Conservation (phyloP, 371 early-diverging fungal genomes). For the Mortierella sp. region DNA sequence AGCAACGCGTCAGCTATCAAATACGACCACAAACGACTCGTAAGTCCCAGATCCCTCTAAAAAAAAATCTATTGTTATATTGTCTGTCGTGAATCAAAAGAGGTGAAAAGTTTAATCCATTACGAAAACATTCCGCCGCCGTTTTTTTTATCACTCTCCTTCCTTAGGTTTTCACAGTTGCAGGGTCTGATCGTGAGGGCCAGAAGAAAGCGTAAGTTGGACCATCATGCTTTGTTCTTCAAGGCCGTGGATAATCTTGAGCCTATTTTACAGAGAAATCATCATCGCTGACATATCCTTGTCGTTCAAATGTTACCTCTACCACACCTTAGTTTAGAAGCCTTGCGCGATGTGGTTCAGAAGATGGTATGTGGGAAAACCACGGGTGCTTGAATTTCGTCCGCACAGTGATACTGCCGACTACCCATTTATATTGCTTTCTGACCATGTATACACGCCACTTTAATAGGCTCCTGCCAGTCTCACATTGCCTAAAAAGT, state of each 20-base stretch:
- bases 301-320: not conserved
- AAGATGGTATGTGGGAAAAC: constrained; percentile 11
- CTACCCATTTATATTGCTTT: not conserved
- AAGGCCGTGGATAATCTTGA: not conserved
- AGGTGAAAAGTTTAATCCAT: not conserved
- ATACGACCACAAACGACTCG: constrained; percentile 28
- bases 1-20: constrained; percentile 32
- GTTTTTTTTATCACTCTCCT: not conserved
- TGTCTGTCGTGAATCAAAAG: not conserved
- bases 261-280: not conserved
- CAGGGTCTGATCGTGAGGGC: constrained; percentile 17
- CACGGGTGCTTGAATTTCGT: not conserved
- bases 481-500: not conserved
- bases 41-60: constrained; percentile 11
- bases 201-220: constrained; percentile 39
- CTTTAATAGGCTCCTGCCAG: constrained; percentile 2
- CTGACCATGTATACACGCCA: not conserved
- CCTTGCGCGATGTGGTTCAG: constrained; percentile 6
- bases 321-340: constrained; percentile 4
- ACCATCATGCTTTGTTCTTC: not conserved
- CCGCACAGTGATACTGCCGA: not conserved
- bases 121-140: not conserved
- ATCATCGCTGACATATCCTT: not conserved
- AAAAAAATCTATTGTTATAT: not conserved
- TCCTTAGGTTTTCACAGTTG: constrained; percentile 29